Percentiles rank a stretch among this genome's conserved stretches.
phyloP scores from a whole-genome alignment of 2,329 filamentous ascomycete genomes.

The Neofusicoccum ribis region DNA sequence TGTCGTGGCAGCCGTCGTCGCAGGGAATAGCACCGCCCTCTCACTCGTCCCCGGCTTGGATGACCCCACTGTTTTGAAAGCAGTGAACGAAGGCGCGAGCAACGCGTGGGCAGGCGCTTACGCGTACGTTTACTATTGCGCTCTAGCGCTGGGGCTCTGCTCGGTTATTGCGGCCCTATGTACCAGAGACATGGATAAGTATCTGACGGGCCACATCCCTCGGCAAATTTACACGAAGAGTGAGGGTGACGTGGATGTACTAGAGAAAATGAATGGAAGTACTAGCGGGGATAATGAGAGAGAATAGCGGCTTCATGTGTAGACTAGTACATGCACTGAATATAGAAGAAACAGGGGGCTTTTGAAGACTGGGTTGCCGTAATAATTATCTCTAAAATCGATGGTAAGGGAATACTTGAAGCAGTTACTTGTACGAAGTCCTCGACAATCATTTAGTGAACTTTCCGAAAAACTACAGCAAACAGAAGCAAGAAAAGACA shows the following conservation, averaged over 20 bases:
- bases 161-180: slow-evolving; percentile 23
- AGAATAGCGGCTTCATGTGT: too few relatives aligned
- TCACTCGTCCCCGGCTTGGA: slow-evolving; percentile 19
- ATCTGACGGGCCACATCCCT: slow-evolving; percentile 26
- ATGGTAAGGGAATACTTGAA: too few relatives aligned
- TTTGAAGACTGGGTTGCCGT: too few relatives aligned
- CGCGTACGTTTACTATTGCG: slow-evolving; percentile 28
- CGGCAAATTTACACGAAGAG: slow-evolving; percentile 24
- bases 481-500: too few relatives aligned
- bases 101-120: slow-evolving; percentile 25
- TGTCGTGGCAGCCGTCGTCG: slow-evolving; percentile 23
- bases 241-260: slow-evolving; percentile 18
- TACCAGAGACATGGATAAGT: slow-evolving; percentile 26
- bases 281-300: too few relatives aligned
- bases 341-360: too few relatives aligned
- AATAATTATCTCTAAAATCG: too few relatives aligned
- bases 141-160: slow-evolving; percentile 24
- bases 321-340: too few relatives aligned
- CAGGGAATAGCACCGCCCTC: slow-evolving; percentile 22
- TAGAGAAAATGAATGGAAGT: slow-evolving; percentile 9
- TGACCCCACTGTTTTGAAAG: slow-evolving; percentile 22
- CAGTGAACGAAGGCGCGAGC: slow-evolving; percentile 22
- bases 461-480: too few relatives aligned
- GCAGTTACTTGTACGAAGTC: too few relatives aligned
- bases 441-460: too few relatives aligned